Percentiles rank a stretch among this genome's conserved stretches.
Evolutionary conservation across 495 filamentous ascomycete species (phyloP).

Genomic region (Aspergillus wentii): DNA sequence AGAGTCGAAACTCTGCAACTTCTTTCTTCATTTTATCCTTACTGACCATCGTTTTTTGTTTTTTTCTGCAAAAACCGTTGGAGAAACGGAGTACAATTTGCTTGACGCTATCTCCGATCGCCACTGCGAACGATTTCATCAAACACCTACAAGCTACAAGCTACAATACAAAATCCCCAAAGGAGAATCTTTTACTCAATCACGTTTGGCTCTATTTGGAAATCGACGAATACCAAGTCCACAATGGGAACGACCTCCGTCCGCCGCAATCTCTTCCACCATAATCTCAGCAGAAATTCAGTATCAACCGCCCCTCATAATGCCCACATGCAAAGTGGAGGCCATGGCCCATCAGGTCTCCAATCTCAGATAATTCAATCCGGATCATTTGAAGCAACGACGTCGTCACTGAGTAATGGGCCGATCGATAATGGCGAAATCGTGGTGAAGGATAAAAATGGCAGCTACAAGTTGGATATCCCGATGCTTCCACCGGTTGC

Average conservation of each 20-base stretch:
- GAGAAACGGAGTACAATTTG: too few species aligned
- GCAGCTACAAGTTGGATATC: conserved; percentile 67
- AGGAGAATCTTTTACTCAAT: conserved; percentile 1
- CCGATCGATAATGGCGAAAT: conserved; percentile 59
- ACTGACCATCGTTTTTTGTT: too few species aligned
- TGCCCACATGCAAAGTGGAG: conserved; percentile 9
- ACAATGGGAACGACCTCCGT: conserved; percentile 38
- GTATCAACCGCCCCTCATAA: conserved; percentile 38
- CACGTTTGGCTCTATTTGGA: too few species aligned
- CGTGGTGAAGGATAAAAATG: conserved; percentile 69
- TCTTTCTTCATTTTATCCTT: too few species aligned
- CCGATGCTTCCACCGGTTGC: conserved; percentile 49
- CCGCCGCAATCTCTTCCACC: conserved; percentile 72
- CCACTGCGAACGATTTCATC: too few species aligned
- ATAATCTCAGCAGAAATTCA: conserved; percentile 63
- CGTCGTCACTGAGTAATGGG: conserved; percentile 25
- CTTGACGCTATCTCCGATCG: too few species aligned
- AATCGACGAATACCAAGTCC: neutral
- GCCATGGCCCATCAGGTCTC: conserved; percentile 19
- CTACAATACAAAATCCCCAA: too few species aligned
- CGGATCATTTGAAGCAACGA: conserved; percentile 31
- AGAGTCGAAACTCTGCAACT: too few species aligned
- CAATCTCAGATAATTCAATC: conserved; percentile 28
- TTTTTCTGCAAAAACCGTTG: too few species aligned
- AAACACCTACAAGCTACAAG: too few species aligned